A percentile compares a stretch with the other conserved stretches of the same genome.
Conservation (phyloP, 257 asterid genomes). For the Thymus mandschuricus region DNA sequence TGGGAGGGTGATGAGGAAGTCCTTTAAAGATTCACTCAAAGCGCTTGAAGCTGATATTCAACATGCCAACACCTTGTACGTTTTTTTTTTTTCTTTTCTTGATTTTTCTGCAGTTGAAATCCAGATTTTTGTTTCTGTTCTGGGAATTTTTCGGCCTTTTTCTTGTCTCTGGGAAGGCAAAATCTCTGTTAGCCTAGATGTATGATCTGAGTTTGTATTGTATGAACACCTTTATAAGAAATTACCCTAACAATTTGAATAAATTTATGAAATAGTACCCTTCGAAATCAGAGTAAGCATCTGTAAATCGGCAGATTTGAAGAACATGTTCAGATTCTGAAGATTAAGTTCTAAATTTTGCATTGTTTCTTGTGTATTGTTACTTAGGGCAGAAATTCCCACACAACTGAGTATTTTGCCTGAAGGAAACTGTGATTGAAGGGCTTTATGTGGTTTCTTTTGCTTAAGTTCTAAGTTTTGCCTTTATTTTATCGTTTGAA, state of each 20-base stretch:
- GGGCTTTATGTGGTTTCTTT: too few species aligned
- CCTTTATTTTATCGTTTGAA: neutral
- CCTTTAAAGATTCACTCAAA: constrained; percentile 87
- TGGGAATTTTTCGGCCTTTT: neutral
- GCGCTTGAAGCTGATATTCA: constrained; percentile 96
- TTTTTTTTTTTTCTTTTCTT: neutral
- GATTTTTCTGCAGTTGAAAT: neutral
- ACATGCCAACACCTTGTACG: constrained; percentile 90
- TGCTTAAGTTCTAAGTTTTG: too few species aligned
- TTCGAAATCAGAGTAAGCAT: neutral
- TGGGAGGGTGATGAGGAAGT: constrained; percentile 67
- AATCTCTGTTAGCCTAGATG: neutral
- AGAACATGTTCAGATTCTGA: too few species aligned
- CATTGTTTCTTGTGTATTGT: too few species aligned
- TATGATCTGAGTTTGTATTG: neutral
- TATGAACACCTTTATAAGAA: neutral
- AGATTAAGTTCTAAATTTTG: neutral
- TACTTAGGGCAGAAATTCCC: too few species aligned
- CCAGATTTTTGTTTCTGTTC: neutral
- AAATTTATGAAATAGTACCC: neutral
- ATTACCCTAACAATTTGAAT: neutral
- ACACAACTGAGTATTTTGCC: too few species aligned
- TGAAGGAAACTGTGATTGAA: too few species aligned
- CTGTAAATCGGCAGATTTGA: too few species aligned
- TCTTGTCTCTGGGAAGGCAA: neutral